phyloP scores from a whole-genome alignment of 164 flowering plant species.

The Euptelea pleiosperma region DNA sequence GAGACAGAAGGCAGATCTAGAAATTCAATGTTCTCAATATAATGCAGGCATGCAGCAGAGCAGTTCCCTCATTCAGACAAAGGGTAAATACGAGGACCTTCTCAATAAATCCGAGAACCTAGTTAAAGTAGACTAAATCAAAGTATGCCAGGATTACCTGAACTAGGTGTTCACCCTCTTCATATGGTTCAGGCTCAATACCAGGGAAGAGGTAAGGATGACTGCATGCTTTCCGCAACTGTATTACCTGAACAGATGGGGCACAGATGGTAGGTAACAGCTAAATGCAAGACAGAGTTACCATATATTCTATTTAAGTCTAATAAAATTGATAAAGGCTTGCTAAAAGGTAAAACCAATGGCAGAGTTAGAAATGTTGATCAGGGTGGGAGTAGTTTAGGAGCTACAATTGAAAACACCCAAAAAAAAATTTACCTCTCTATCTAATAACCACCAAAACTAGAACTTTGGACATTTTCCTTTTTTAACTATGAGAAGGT shows the following conservation, averaged over 20 bases:
- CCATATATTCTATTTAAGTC: neutral
- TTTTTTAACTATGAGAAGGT: neutral
- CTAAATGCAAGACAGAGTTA: neutral
- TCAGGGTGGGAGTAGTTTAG: neutral
- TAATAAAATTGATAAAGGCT: neutral
- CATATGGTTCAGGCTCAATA: conserved; percentile 95
- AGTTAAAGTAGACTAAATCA: neutral
- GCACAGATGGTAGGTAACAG: conserved; percentile 5
- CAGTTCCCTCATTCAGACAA: neutral
- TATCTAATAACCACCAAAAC: neutral
- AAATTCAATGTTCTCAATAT: neutral
- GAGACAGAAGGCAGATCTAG: neutral
- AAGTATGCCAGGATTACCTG: conserved; percentile 44
- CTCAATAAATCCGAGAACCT: too few relatives aligned
- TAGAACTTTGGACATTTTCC: neutral
- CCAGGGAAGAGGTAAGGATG: conserved; percentile 97
- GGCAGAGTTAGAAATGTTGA: neutral
- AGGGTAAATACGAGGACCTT: too few relatives aligned
- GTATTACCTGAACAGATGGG: conserved; percentile 60
- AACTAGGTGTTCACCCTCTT: conserved; percentile 94
- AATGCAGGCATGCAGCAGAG: neutral
- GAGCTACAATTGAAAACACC: neutral
- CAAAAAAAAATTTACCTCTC: neutral
- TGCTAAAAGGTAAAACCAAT: neutral
- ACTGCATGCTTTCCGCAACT: conserved; percentile 88